phyloP scores from a whole-genome alignment of 1,139 yeast species.

The Hansenula lynferdii region DNA sequence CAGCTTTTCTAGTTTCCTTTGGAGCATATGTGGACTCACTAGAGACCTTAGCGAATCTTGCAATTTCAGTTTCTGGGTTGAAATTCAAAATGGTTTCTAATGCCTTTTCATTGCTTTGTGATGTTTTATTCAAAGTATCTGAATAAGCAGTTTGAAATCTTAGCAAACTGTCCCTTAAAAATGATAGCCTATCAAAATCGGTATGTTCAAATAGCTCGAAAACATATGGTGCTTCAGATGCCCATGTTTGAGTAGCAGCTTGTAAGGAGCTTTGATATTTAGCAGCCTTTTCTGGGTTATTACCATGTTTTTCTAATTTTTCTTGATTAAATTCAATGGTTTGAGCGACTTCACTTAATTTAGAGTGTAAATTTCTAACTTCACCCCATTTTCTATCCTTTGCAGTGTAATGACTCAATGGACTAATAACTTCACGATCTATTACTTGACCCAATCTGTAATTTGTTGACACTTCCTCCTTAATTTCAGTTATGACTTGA shows the following conservation, averaged over 20 bases:
- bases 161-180: slow-evolving; percentile 64
- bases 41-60: slow-evolving; percentile 48
- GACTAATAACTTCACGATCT: slow-evolving; percentile 52
- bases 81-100: slow-evolving; percentile 61
- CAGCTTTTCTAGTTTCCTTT: slow-evolving; percentile 21
- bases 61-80: slow-evolving; percentile 53
- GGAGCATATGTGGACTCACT: slow-evolving; percentile 19
- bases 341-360: slow-evolving; percentile 35
- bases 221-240: slow-evolving; percentile 69
- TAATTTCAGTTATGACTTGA: slow-evolving; percentile 46
- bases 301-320: slow-evolving; percentile 18
- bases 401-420: slow-evolving; percentile 46
- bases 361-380: slow-evolving; percentile 35
- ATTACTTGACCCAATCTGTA: slow-evolving; percentile 47
- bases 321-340: slow-evolving; percentile 27
- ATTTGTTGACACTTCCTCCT: slow-evolving; percentile 48
- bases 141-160: slow-evolving; percentile 62
- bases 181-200: slow-evolving; percentile 62
- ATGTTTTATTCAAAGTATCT: slow-evolving; percentile 39
- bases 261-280: slow-evolving; percentile 17
- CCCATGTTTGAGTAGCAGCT: slow-evolving; percentile 44
- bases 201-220: slow-evolving; percentile 74
- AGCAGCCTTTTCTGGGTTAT: slow-evolving; percentile 20
- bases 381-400: slow-evolving; percentile 48
- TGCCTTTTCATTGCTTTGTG: slow-evolving; percentile 57